These are phyloP conservation scores for Lasiodiplodia citricola DNA, from an alignment of 2,329 filamentous ascomycete genomes.

Conservation along the genomic window DNA sequence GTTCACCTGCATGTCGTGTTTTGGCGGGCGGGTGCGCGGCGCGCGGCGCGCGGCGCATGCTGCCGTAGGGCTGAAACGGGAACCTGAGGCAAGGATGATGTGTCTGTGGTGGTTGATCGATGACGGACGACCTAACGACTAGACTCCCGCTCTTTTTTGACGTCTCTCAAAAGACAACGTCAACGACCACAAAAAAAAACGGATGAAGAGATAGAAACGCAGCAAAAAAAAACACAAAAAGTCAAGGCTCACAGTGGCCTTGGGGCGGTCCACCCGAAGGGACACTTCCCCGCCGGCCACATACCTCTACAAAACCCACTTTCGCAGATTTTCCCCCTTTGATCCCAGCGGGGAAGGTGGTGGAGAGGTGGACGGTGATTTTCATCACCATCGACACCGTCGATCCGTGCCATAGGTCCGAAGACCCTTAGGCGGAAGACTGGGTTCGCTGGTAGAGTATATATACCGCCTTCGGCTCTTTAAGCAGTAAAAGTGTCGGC, in stretches of 20 bases:
- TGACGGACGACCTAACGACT: not conserved
- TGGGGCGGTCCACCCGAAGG: no score
- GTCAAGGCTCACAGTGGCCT: no score
- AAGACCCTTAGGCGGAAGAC: not conserved
- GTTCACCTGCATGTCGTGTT: not conserved
- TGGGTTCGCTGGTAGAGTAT: not conserved
- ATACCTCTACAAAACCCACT: not conserved
- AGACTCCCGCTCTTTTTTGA: not conserved
- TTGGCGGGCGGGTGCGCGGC: not conserved
- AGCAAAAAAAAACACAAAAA: no score
- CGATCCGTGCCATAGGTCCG: not conserved
- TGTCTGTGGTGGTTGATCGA: no score
- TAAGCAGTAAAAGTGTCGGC: not conserved
- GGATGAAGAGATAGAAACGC: no score
- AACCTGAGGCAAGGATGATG: slow-evolving; percentile 17
- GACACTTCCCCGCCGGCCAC: no score
- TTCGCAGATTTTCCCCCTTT: not conserved
- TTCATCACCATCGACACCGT: not conserved
- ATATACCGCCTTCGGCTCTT: not conserved
- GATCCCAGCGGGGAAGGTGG: not conserved
- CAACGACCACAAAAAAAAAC: no score
- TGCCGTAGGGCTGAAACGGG: slow-evolving; percentile 20
- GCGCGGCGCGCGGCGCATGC: not conserved
- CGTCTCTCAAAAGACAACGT: no score
- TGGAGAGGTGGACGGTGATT: not conserved